Conservation (phyloP, 257 asterid genomes). For the Przewalskia tangutica region DNA sequence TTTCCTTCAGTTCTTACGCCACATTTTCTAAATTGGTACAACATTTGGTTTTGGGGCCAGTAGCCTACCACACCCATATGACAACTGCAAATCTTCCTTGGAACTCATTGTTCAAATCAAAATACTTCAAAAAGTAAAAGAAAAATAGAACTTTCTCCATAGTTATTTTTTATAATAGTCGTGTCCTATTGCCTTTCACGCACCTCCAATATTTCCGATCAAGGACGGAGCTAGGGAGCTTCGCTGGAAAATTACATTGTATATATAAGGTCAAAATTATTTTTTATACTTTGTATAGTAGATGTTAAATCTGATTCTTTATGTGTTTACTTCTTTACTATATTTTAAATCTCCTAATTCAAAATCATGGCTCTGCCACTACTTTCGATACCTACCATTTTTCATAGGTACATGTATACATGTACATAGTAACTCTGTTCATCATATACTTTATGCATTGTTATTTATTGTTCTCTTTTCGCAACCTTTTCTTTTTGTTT, state of each 20-base stretch:
- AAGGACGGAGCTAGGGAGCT: not conserved
- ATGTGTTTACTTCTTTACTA: not conserved
- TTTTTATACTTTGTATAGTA: no score
- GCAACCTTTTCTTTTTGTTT: not conserved
- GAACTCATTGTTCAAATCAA: not conserved
- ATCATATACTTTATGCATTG: not conserved
- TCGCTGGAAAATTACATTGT: not conserved
- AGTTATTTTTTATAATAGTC: not conserved
- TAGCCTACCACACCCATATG: conserved; percentile 67
- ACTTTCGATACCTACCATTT: not conserved
- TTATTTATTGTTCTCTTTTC: not conserved
- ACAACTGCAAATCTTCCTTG: conserved; percentile 9
- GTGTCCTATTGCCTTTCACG: not conserved
- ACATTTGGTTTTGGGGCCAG: conserved; percentile 45
- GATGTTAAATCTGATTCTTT: not conserved
- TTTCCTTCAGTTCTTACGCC: conserved; percentile 8
- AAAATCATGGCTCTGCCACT: not conserved
- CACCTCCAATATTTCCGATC: not conserved
- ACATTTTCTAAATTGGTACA: conserved; percentile 6
- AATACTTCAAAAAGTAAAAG: not conserved
- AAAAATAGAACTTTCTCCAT: not conserved
- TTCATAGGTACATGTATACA: not conserved
- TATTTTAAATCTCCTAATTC: not conserved
- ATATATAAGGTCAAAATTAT: not conserved
- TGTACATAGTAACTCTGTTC: not conserved